A percentile compares a stretch with the other conserved stretches of the same genome.
Evolutionary conservation across 495 filamentous ascomycete species (phyloP).

Genomic region (Polyplosphaeria fusca): DNA sequence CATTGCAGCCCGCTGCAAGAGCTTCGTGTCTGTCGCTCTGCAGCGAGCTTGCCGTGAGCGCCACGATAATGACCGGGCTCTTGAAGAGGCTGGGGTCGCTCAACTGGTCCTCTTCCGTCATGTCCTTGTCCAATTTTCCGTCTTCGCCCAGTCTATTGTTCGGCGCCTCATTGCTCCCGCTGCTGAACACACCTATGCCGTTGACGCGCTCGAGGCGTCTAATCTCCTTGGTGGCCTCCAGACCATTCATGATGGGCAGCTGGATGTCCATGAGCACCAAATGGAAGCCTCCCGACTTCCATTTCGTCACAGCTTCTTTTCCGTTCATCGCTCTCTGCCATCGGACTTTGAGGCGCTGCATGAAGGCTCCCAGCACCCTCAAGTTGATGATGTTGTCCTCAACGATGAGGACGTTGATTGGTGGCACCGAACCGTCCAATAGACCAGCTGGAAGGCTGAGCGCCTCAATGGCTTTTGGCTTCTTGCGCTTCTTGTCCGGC

Average conservation of each 20-base stretch:
- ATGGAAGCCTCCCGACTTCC: slow-evolving; percentile 93
- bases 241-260: slow-evolving; percentile 91
- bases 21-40: slow-evolving; percentile 95
- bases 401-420: slow-evolving; percentile 96
- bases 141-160: slow-evolving; percentile 22
- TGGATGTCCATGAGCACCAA: slow-evolving; percentile 98
- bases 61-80: slow-evolving; percentile 95
- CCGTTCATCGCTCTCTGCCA: slow-evolving; percentile 97
- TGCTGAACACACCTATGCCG: slow-evolving; percentile 75
- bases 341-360: slow-evolving; percentile 94
- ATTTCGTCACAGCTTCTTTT: slow-evolving; percentile 86
- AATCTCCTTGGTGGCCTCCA: slow-evolving; percentile 97
- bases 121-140: slow-evolving; percentile 31
- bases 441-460: slow-evolving; percentile 59
- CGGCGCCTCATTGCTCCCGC: slow-evolving; percentile 34
- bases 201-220: slow-evolving; percentile 84
- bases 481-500: slow-evolving; percentile 41
- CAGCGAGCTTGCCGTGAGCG: slow-evolving; percentile 85
- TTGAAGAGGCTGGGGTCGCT: slow-evolving; percentile 76
- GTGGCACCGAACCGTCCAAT: slow-evolving; percentile 80
- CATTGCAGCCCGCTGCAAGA: slow-evolving; percentile 92
- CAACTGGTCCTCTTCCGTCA: slow-evolving; percentile 63
- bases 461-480: slow-evolving; percentile 49
- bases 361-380: slow-evolving; percentile 87
- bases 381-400: slow-evolving; percentile 99